These are phyloP conservation scores for Gremmenia infestans DNA, from an alignment of 2,329 filamentous ascomycete species.

Conservation along the genomic window DNA sequence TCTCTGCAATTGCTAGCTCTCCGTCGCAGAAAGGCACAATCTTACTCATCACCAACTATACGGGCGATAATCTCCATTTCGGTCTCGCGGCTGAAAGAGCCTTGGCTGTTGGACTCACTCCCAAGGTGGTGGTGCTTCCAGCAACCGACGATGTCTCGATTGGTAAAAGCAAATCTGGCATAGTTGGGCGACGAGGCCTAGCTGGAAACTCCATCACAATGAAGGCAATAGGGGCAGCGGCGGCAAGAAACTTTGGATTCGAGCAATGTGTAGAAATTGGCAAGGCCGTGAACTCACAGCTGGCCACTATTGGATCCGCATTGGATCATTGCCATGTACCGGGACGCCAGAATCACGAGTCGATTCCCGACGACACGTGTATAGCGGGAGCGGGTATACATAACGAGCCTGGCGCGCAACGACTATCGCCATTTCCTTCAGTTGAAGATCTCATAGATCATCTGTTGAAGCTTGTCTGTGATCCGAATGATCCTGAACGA, in stretches of 20 bases:
- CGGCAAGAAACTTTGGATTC: constrained; percentile 21
- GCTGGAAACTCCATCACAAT: constrained; percentile 53
- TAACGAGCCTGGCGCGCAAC: constrained; percentile 51
- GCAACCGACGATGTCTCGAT: constrained; percentile 64
- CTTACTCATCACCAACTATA: constrained; percentile 56
- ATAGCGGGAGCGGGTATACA: constrained; percentile 65
- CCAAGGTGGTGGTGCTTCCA: constrained; percentile 44
- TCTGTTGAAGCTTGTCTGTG: constrained; percentile 42
- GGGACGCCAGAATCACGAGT: constrained; percentile 44
- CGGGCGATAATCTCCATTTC: constrained; percentile 40
- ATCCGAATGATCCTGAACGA: constrained; percentile 42
- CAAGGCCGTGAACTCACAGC: constrained; percentile 24
- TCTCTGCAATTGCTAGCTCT: constrained; percentile 51
- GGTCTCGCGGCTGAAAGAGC: constrained; percentile 36
- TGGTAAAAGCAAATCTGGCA: constrained; percentile 46
- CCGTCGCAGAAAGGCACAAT: constrained; percentile 53
- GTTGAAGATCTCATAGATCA: constrained; percentile 43
- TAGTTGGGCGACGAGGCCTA: constrained; percentile 57
- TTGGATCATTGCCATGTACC: constrained; percentile 50
- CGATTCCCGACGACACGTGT: constrained; percentile 44
- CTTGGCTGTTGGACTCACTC: constrained; percentile 43
- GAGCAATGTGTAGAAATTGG: constrained; percentile 25
- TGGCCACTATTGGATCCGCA: constrained; percentile 46
- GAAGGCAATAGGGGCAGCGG: constrained; percentile 33
- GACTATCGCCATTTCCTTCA: constrained; percentile 45